Percentiles rank a stretch among this genome's conserved stretches.
phyloP scores from a whole-genome alignment of 106 monocot species.

The Allium cepa region DNA sequence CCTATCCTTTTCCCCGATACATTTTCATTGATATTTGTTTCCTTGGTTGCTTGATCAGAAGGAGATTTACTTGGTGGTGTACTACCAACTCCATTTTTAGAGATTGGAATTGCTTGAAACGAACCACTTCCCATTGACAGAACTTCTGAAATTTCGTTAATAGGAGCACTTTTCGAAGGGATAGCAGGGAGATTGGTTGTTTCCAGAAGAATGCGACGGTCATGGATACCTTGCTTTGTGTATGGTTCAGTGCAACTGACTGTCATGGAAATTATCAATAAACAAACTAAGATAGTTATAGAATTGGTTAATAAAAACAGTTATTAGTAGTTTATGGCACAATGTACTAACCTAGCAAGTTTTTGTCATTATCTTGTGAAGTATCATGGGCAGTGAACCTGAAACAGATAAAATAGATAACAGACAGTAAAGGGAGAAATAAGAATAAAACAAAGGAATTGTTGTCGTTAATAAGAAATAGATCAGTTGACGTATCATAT shows the following conservation, averaged over 20 bases:
- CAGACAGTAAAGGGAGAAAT: background rate
- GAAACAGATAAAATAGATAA: background rate
- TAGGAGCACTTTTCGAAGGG: slow-evolving; percentile 9
- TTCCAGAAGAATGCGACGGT: slow-evolving; percentile 47
- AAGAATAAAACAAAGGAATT: background rate
- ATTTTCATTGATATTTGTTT: background rate
- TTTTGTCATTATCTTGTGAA: background rate
- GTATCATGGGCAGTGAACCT: background rate
- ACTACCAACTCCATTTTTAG: background rate
- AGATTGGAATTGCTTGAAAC: slow-evolving; percentile 44
- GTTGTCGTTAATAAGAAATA: background rate
- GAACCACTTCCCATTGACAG: slow-evolving; percentile 73
- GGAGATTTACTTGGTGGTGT: background rate
- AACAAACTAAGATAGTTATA: background rate
- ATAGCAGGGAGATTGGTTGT: slow-evolving; percentile 56
- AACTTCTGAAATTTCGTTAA: slow-evolving; percentile 23
- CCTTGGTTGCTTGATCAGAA: background rate
- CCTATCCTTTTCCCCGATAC: background rate
- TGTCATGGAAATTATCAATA: background rate
- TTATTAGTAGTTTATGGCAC: background rate
- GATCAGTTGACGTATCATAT: background rate
- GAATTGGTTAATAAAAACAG: background rate
- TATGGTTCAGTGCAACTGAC: slow-evolving; percentile 13
- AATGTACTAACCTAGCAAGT: slow-evolving; percentile 3
- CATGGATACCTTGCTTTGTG: slow-evolving; percentile 16